Percentiles rank a stretch among this genome's conserved stretches.
Evolutionary conservation across 768 basidiomycete genomes (phyloP).

Genomic region (Podaxis sp.): DNA sequence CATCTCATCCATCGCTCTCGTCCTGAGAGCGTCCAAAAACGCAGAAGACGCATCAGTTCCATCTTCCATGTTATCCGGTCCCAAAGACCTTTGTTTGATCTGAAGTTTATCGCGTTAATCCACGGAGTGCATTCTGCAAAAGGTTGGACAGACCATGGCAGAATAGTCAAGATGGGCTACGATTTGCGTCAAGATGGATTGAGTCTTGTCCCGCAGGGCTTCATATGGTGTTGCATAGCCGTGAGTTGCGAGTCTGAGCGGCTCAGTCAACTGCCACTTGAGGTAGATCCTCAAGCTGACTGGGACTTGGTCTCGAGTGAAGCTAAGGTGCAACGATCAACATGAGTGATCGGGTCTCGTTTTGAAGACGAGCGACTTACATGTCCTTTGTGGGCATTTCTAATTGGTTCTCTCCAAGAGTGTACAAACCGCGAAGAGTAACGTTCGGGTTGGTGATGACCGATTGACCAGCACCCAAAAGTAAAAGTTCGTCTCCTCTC

Average conservation of each 20-base stretch:
- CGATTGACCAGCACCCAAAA: constrained; percentile 80
- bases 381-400: constrained; percentile 90
- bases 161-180: constrained; percentile 69
- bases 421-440: constrained; percentile 76
- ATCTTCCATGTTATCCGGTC: constrained; percentile 74
- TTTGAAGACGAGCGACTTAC: constrained; percentile 36
- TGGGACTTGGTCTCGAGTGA: constrained; percentile 85
- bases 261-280: constrained; percentile 64
- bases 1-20: constrained; percentile 86
- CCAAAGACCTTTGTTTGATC: constrained; percentile 81
- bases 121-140: neutral
- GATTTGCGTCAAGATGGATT: constrained; percentile 84
- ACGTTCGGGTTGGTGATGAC: constrained; percentile 84
- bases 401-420: constrained; percentile 79
- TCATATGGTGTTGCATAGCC: constrained; percentile 85
- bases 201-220: constrained; percentile 77
- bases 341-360: neutral
- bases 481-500: constrained; percentile 74
- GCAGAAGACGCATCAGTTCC: constrained; percentile 68
- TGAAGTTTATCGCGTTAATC: constrained; percentile 19
- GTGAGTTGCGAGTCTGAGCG: constrained; percentile 71
- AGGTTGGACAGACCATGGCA: constrained; percentile 35
- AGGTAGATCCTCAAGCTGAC: constrained; percentile 82
- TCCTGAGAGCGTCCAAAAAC: constrained; percentile 80
- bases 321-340: constrained; percentile 38